Evolutionary conservation across 768 basidiomycete genomes (phyloP).

Genomic region (Lentinus tigrinus): DNA sequence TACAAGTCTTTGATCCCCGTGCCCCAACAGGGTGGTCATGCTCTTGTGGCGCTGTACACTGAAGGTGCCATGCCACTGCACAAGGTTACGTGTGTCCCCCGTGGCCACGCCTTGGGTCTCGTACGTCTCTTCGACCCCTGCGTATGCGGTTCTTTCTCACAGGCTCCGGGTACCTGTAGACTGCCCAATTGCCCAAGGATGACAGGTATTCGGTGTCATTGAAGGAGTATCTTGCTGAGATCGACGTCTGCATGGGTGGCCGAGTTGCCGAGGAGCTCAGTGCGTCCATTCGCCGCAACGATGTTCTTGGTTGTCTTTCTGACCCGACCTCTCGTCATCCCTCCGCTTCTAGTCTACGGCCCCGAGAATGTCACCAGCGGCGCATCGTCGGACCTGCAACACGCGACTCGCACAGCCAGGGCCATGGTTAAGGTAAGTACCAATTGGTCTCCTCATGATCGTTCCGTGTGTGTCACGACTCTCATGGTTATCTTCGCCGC

Average conservation of each 20-base stretch:
- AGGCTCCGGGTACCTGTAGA: constrained; percentile 36
- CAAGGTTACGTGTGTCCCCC: constrained; percentile 96
- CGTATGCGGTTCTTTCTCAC: not conserved
- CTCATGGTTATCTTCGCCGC: constrained; percentile 1
- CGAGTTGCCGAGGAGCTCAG: constrained; percentile 92
- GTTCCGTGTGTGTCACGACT: not conserved
- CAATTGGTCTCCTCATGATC: not conserved
- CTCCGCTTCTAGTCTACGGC: constrained; percentile 67
- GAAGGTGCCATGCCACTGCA: constrained; percentile 95
- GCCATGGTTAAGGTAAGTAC: constrained; percentile 83
- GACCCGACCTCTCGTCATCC: constrained; percentile 6
- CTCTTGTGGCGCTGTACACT: constrained; percentile 92
- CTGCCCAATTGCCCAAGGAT: constrained; percentile 73
- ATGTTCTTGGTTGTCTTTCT: constrained; percentile 5
- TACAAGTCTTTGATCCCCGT: constrained; percentile 7
- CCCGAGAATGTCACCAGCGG: constrained; percentile 87
- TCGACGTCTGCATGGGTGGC: constrained; percentile 94
- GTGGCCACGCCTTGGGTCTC: constrained; percentile 89
- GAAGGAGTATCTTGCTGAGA: constrained; percentile 74
- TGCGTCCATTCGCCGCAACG: constrained; percentile 33
- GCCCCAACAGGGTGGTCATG: constrained; percentile 76
- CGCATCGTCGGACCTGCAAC: constrained; percentile 82
- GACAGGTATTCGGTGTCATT: constrained; percentile 71
- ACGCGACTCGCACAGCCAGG: constrained; percentile 77
- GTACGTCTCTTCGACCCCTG: constrained; percentile 43